Evolutionary conservation across 2,329 filamentous ascomycete species (phyloP).

Genomic region (Apiospora kogelbergensis): DNA sequence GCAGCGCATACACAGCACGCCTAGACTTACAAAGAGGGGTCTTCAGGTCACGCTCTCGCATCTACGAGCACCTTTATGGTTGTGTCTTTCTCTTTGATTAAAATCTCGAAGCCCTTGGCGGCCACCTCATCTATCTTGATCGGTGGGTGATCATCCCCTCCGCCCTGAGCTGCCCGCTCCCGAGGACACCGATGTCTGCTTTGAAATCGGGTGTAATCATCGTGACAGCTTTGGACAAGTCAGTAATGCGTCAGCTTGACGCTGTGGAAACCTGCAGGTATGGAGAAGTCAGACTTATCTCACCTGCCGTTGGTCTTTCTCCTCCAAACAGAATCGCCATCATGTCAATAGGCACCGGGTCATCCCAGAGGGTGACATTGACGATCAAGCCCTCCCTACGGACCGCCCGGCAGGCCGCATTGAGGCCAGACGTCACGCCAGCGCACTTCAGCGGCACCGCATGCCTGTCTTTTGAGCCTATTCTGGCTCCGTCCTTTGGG

Average conservation of each 20-base stretch:
- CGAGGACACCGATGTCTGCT: constrained; percentile 54
- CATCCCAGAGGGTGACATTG: constrained; percentile 67
- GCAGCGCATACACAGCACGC: no score
- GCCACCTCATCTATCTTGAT: constrained; percentile 56
- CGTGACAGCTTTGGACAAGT: constrained; percentile 30
- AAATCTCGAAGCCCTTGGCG: constrained; percentile 54
- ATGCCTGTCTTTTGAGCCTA: no score
- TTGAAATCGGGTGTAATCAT: constrained; percentile 47
- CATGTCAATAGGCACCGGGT: constrained; percentile 49
- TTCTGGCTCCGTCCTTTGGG: no score
- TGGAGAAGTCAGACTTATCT: background rate
- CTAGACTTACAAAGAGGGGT: no score
- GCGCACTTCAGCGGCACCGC: constrained; percentile 64
- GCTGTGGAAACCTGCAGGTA: no score
- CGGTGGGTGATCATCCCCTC: constrained; percentile 60
- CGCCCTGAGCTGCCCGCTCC: constrained; percentile 48
- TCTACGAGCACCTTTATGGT: constrained; percentile 65
- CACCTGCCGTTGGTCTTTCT: constrained; percentile 46
- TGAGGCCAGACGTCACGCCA: constrained; percentile 51
- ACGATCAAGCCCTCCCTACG: constrained; percentile 56
- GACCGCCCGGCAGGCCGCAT: constrained; percentile 47
- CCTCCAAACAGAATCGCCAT: constrained; percentile 55
- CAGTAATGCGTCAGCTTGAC: background rate
- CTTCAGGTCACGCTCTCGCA: background rate
- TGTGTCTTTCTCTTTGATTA: constrained; percentile 60